Evolutionary conservation across 2,329 filamentous ascomycete species (phyloP).

Genomic region (Colletotrichum liaoningense): DNA sequence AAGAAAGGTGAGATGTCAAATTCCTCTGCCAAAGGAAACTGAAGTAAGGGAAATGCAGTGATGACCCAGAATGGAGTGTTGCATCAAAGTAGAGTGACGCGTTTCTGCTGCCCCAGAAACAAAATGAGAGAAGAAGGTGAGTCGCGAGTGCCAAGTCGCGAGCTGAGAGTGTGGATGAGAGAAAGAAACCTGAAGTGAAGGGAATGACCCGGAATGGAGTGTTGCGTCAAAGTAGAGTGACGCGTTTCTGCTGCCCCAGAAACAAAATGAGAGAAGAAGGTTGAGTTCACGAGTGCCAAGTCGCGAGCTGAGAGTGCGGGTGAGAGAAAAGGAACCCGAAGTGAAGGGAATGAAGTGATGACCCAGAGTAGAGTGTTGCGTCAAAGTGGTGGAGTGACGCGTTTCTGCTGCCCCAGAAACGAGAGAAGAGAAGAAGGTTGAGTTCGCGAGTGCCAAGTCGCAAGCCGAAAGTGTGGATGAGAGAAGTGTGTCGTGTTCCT

Average conservation of each 20-base stretch:
- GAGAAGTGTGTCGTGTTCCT: not conserved
- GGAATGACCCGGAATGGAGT: not conserved
- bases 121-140: not conserved
- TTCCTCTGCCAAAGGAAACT: not conserved
- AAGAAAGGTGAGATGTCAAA: not conserved
- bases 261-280: not conserved
- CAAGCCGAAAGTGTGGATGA: not conserved
- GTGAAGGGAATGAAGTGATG: not conserved
- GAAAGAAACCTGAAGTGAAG: not conserved
- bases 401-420: not conserved
- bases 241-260: not conserved
- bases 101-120: not conserved
- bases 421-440: not conserved
- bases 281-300: not conserved
- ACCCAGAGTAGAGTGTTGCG: not conserved
- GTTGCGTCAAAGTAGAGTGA: not conserved
- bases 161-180: not conserved
- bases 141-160: too few relatives aligned
- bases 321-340: not conserved
- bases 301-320: not conserved
- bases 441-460: not conserved
- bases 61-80: not conserved
- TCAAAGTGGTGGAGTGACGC: not conserved
- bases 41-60: not conserved
- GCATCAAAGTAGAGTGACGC: not conserved